phyloP scores from a whole-genome alignment of 2,329 filamentous ascomycete species.

The Colletotrichum neosansevieriae region DNA sequence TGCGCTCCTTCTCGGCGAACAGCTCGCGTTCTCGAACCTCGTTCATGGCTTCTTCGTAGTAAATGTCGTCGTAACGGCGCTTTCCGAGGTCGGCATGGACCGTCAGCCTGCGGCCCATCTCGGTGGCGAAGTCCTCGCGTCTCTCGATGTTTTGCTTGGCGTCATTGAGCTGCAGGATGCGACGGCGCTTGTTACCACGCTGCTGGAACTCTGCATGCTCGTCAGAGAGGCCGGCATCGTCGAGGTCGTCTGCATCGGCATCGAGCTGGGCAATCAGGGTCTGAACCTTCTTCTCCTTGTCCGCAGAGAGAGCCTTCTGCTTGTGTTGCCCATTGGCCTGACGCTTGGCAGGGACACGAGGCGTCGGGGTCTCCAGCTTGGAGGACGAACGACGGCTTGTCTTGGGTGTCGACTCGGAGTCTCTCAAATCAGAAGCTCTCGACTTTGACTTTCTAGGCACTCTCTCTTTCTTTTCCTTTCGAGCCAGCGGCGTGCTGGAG shows the following conservation, averaged over 20 bases:
- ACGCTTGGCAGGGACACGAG: conserved; percentile 66
- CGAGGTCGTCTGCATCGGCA: conserved; percentile 59
- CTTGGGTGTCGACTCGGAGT: conserved; percentile 61
- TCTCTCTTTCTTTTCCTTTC: conserved; percentile 43
- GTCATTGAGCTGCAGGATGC: conserved; percentile 75
- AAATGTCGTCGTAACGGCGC: conserved; percentile 79
- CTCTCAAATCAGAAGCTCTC: conserved; percentile 64
- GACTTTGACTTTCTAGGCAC: conserved; percentile 59
- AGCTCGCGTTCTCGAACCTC: conserved; percentile 92
- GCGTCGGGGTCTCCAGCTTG: conserved; percentile 60
- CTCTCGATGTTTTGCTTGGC: conserved; percentile 72
- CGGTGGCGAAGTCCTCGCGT: conserved; percentile 69
- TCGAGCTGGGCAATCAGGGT: conserved; percentile 63
- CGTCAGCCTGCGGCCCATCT: conserved; percentile 71
- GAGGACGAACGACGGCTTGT: conserved; percentile 63
- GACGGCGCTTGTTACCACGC: conserved; percentile 73
- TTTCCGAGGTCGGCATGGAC: conserved; percentile 79
- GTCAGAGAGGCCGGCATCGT: conserved; percentile 57
- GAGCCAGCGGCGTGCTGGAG: conserved; percentile 32
- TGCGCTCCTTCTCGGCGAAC: conserved; percentile 96
- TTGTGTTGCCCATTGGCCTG: conserved; percentile 70
- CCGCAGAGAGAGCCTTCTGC: conserved; percentile 62
- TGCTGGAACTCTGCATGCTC: conserved; percentile 64
- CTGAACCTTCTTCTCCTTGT: conserved; percentile 78
- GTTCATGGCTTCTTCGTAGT: conserved; percentile 84